Evolutionary conservation across 331 rosid genomes (phyloP).

Genomic region (Cucumis variabilis): DNA sequence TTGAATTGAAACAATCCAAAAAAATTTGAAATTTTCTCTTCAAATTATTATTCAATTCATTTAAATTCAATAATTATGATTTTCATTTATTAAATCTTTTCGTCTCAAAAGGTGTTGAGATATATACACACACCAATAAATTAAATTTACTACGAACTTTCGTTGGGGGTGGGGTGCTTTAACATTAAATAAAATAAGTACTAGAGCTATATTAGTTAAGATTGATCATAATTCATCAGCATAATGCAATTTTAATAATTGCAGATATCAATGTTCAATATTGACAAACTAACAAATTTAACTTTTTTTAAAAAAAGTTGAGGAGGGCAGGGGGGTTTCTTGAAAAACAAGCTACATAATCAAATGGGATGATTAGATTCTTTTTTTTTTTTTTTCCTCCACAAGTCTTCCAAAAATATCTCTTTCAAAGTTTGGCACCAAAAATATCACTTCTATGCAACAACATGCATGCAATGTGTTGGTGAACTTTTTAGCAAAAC

Average conservation of each 20-base stretch:
- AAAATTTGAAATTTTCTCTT: no score
- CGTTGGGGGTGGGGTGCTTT: background rate
- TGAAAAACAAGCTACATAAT: conserved; percentile 1
- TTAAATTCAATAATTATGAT: no score
- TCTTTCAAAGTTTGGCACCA: conserved; percentile 27
- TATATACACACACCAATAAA: no score
- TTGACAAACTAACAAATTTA: conserved; percentile 4
- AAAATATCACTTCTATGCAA: conserved; percentile 27
- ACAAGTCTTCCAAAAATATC: background rate
- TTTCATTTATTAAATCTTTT: no score
- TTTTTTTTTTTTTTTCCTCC: background rate
- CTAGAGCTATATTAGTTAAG: background rate
- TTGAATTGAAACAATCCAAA: no score
- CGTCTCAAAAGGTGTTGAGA: no score
- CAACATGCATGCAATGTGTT: conserved; percentile 30
- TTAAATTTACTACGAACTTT: background rate
- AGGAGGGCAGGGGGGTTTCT: background rate
- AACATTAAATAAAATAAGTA: background rate
- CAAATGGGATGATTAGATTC: background rate
- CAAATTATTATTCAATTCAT: no score
- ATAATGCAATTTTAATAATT: conserved; percentile 5
- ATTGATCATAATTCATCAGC: background rate
- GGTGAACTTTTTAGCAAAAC: conserved; percentile 9
- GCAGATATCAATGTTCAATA: background rate
- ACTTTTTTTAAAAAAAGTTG: background rate